Evolutionary conservation across 2,329 filamentous ascomycete species (phyloP).

Genomic region (Fusarium nanum): DNA sequence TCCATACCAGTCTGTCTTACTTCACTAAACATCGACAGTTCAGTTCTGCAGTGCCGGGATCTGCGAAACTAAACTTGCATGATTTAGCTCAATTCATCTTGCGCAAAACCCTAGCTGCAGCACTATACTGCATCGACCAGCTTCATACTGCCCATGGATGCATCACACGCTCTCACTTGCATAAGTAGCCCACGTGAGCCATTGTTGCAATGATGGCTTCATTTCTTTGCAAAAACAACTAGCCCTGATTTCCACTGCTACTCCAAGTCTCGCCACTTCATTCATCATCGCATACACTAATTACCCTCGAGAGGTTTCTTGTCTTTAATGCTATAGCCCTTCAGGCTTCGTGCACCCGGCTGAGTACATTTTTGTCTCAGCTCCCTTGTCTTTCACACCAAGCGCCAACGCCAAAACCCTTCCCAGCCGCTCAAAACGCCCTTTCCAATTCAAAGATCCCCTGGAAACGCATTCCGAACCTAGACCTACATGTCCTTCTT

Average conservation of each 20-base stretch:
- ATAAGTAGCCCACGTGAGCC: slow-evolving; percentile 24
- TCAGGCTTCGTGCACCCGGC: slow-evolving; percentile 7
- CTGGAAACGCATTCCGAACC: slow-evolving; percentile 14
- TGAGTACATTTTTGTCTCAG: slow-evolving; percentile 25
- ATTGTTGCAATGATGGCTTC: slow-evolving; percentile 20
- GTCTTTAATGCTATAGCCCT: background rate
- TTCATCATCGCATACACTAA: background rate
- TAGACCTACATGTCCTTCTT: slow-evolving; percentile 68
- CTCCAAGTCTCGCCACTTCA: background rate
- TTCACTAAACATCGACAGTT: slow-evolving; percentile 18
- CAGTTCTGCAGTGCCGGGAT: slow-evolving; percentile 26
- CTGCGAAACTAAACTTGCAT: slow-evolving; percentile 28
- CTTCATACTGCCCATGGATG: slow-evolving; percentile 7
- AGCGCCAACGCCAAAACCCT: slow-evolving; percentile 1
- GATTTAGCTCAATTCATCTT: slow-evolving; percentile 18
- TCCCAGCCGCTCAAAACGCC: slow-evolving; percentile 18
- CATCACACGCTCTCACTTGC: slow-evolving; percentile 29
- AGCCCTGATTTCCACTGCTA: slow-evolving; percentile 7
- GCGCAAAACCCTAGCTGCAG: slow-evolving; percentile 17
- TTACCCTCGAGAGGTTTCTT: slow-evolving; percentile 9
- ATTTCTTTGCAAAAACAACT: background rate
- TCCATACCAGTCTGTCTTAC: slow-evolving; percentile 26
- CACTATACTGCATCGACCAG: background rate
- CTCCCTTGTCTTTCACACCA: slow-evolving; percentile 14
- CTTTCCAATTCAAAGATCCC: slow-evolving; percentile 1